Percentiles rank a stretch among this genome's conserved stretches.
These are phyloP conservation scores for Paxillus involutus DNA, from an alignment of 768 basidiomycete species.

Conservation along the genomic window DNA sequence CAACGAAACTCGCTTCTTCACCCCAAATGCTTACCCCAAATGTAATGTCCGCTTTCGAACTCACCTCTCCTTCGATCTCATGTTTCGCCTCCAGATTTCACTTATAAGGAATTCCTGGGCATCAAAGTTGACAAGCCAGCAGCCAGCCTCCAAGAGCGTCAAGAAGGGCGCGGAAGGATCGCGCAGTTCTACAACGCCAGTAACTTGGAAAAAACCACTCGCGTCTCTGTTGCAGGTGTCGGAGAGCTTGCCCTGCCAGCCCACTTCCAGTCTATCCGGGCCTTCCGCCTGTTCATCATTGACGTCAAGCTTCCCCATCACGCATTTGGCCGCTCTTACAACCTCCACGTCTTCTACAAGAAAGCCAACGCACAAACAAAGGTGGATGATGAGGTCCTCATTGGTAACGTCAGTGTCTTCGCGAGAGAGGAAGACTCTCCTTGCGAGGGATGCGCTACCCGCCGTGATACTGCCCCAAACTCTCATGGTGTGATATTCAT, in stretches of 20 bases:
- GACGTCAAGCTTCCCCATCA: constrained; percentile 24
- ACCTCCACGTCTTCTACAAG: constrained; percentile 20
- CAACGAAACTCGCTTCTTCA: constrained; percentile 25
- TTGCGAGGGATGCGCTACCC: constrained; percentile 22
- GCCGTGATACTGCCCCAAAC: constrained; percentile 14
- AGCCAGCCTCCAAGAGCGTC: constrained; percentile 9
- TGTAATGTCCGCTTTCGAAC: constrained; percentile 5
- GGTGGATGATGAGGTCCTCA: neutral
- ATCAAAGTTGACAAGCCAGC: constrained; percentile 25
- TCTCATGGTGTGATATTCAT: constrained; percentile 26
- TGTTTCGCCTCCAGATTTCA: constrained; percentile 18
- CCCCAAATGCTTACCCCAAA: constrained; percentile 18
- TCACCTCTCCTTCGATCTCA: neutral
- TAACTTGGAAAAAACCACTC: constrained; percentile 6
- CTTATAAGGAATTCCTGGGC: constrained; percentile 25
- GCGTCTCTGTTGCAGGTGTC: constrained; percentile 11
- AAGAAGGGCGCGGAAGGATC: constrained; percentile 19
- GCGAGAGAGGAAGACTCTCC: constrained; percentile 20
- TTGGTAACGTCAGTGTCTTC: constrained; percentile 26
- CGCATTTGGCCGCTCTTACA: constrained; percentile 23
- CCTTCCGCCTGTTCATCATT: constrained; percentile 27
- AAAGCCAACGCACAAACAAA: neutral
- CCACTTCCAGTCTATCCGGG: constrained; percentile 13
- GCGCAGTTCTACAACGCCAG: constrained; percentile 20
- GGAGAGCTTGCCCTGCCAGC: constrained; percentile 10